These are phyloP conservation scores for Marchantia paleacea DNA, from an alignment of 225 moss, liverwort and hornwort genomes.

Conservation along the genomic window DNA sequence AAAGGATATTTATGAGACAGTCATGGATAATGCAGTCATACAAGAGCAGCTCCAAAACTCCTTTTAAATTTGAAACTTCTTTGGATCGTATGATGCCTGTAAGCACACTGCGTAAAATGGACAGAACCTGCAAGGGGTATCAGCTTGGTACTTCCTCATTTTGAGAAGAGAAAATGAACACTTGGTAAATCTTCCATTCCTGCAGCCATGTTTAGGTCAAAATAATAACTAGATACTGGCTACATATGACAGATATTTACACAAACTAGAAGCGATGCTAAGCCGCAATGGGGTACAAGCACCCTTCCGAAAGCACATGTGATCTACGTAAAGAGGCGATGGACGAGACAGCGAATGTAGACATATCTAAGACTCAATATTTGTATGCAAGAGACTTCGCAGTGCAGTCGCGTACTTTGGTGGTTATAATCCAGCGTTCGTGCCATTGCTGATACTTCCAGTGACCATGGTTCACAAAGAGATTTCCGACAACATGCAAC, in stretches of 20 bases:
- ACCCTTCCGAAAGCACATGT: neutral
- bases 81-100: slow-evolving; percentile 37
- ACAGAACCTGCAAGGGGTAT: slow-evolving; percentile 50
- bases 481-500: slow-evolving; percentile 67
- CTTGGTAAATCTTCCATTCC: neutral
- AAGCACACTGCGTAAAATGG: slow-evolving; percentile 56
- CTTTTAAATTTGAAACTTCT: slow-evolving; percentile 33
- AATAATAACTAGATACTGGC: neutral
- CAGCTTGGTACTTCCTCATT: neutral
- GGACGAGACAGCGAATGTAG: neutral
- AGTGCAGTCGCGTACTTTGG: slow-evolving; percentile 50
- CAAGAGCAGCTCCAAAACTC: slow-evolving; percentile 72
- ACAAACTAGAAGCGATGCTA: neutral
- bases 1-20: slow-evolving; percentile 75
- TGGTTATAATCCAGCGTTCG: slow-evolving; percentile 91
- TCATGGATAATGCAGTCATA: slow-evolving; percentile 83
- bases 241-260: neutral
- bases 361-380: neutral
- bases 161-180: neutral
- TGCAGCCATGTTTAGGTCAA: neutral
- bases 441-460: slow-evolving; percentile 91
- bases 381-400: neutral
- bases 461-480: slow-evolving; percentile 93
- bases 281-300: neutral
- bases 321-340: neutral